These are phyloP conservation scores for Coemansia sp. DNA, from an alignment of 192 early-diverging fungal species.

Conservation along the genomic window DNA sequence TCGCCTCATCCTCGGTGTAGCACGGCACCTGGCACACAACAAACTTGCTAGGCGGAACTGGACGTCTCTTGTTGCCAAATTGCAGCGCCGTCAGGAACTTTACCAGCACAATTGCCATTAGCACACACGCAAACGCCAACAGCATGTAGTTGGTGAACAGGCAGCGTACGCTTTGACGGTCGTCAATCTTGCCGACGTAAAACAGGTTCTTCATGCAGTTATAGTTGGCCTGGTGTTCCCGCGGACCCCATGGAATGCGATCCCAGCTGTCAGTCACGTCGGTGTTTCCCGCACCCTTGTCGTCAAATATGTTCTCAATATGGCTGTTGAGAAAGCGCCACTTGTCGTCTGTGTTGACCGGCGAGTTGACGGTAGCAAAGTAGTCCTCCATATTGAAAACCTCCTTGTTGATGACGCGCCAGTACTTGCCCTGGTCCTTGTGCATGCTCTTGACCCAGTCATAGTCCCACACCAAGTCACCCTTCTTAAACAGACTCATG, in stretches of 20 bases:
- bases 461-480: slow-evolving; percentile 60
- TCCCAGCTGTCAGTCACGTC: slow-evolving; percentile 49
- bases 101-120: slow-evolving; percentile 76
- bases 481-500: slow-evolving; percentile 53
- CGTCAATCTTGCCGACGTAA: slow-evolving; percentile 83
- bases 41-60: slow-evolving; percentile 89
- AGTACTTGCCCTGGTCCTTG: slow-evolving; percentile 55
- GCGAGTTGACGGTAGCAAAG: slow-evolving; percentile 36
- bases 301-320: slow-evolving; percentile 61
- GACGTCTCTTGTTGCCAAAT: slow-evolving; percentile 63
- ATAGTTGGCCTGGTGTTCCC: slow-evolving; percentile 48
- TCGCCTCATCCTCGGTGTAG: slow-evolving; percentile 89
- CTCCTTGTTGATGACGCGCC: slow-evolving; percentile 63
- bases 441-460: slow-evolving; percentile 60
- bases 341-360: slow-evolving; percentile 33
- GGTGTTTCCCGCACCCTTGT: slow-evolving; percentile 50
- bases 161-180: slow-evolving; percentile 71
- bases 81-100: slow-evolving; percentile 82
- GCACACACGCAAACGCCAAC: slow-evolving; percentile 68
- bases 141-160: slow-evolving; percentile 84
- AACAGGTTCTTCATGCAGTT: slow-evolving; percentile 86
- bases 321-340: slow-evolving; percentile 33
- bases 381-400: slow-evolving; percentile 71
- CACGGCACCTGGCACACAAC: slow-evolving; percentile 94
- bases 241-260: slow-evolving; percentile 21